Conservation (phyloP, 805 yeast species). For the Candida sphagnicola region DNA sequence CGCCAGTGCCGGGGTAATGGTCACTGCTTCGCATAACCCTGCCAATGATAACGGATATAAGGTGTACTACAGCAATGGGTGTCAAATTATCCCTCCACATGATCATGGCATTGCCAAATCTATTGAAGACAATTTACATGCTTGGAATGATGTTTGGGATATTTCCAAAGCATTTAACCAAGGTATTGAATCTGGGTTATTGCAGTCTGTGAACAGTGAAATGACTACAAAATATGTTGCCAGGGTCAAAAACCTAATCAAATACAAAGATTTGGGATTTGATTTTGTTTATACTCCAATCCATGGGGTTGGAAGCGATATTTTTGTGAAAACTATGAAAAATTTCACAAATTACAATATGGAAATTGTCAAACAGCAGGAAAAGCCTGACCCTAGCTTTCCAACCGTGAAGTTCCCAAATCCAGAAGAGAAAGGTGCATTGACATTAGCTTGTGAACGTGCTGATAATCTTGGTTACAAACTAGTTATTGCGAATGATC, state of each 20-base stretch:
- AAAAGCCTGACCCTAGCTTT: constrained; percentile 76
- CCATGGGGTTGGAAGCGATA: constrained; percentile 88
- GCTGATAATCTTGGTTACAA: constrained; percentile 52
- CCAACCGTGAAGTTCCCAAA: constrained; percentile 88
- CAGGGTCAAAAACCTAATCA: constrained; percentile 25
- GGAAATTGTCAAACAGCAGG: constrained; percentile 55
- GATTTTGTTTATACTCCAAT: constrained; percentile 84
- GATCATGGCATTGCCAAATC: constrained; percentile 66
- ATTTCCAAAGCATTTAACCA: constrained; percentile 30
- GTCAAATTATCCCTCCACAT: constrained; percentile 93
- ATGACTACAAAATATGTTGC: constrained; percentile 40
- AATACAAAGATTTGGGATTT: constrained; percentile 21
- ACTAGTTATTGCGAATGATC: constrained; percentile 85
- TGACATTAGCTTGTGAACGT: constrained; percentile 59
- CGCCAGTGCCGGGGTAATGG: constrained; percentile 85
- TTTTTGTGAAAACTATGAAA: constrained; percentile 42
- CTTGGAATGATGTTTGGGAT: constrained; percentile 55
- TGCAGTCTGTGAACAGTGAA: constrained; percentile 41
- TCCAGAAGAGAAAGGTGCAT: constrained; percentile 93
- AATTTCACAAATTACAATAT: constrained; percentile 26
- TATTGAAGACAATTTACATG: constrained; percentile 58
- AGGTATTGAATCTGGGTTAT: constrained; percentile 18
- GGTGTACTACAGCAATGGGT: constrained; percentile 90
- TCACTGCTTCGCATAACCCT: constrained; percentile 87
- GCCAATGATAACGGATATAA: constrained; percentile 89